Evolutionary conservation across 2,329 filamentous ascomycete genomes (phyloP).

Genomic region (Oidium heveae): DNA sequence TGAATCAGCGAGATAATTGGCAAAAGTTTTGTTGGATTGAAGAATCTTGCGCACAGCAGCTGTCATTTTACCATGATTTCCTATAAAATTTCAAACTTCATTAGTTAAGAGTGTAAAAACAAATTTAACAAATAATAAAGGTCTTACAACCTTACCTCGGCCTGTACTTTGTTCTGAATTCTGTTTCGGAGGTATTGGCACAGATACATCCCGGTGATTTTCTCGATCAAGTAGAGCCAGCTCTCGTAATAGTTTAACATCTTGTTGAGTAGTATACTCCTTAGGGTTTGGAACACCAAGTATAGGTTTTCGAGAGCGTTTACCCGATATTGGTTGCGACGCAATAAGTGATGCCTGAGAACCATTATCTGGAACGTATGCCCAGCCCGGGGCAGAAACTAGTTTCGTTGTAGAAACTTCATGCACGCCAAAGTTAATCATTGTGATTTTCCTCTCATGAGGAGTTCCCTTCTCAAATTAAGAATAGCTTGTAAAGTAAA

Average conservation of each 20-base stretch:
- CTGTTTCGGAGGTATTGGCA: slow-evolving; percentile 35
- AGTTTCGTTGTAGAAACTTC: slow-evolving; percentile 50
- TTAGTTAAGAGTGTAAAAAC: not conserved
- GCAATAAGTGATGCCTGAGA: slow-evolving; percentile 28
- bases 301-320: slow-evolving; percentile 36
- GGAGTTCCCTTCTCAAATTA: no score
- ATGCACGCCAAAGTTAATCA: slow-evolving; percentile 55
- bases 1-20: slow-evolving; percentile 61
- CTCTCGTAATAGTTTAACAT: slow-evolving; percentile 57
- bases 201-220: slow-evolving; percentile 45
- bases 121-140: not conserved
- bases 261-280: slow-evolving; percentile 58
- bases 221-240: slow-evolving; percentile 66
- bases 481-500: no score
- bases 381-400: slow-evolving; percentile 62
- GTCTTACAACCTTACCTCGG: no score
- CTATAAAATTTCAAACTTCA: slow-evolving; percentile 4
- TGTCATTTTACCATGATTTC: slow-evolving; percentile 12
- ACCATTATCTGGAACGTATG: slow-evolving; percentile 59
- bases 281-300: slow-evolving; percentile 16
- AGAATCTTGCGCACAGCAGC: slow-evolving; percentile 48
- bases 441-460: slow-evolving; percentile 9
- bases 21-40: slow-evolving; percentile 59
- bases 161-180: not conserved
- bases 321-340: slow-evolving; percentile 31